Evolutionary conservation across 2,329 filamentous ascomycete species (phyloP), one percentile per base, ranked within the genome.

Genomic region (Phymatotrichopsis omnivora): DNA sequence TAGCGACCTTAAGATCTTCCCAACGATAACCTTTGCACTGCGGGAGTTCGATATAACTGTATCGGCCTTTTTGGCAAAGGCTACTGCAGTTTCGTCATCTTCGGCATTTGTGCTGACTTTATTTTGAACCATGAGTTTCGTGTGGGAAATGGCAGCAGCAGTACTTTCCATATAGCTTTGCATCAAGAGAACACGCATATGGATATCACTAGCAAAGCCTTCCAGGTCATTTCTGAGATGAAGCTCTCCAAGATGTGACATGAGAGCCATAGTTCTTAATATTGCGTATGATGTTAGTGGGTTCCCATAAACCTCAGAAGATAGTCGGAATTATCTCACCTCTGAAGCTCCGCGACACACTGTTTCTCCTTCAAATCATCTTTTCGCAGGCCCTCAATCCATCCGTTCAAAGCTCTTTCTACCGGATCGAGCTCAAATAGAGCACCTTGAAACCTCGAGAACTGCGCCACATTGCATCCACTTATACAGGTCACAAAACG

Each of bases 341-440:
- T 77, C 58, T 89, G 80, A 28, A 96, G 69, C 60, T 93, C 85
- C 19, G 76, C 76, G 0, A 83, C 79, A 60, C 86, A 86, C 57
- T 85, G 80, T 62, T 81, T 77, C 64, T 89, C 82, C 63, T 86
- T 86, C 37, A 96, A 67, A 45, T 94, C 86, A 56, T 93, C 86
- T 41, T 78, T 78, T 53, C 85, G 80, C 43, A 95, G 63, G 5
- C 77, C 77, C 54, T 95, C 87, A 45, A 96, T 83, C 76, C 86
- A 94, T 44, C 74, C 75, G 60, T 94, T 94, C 38, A 96, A 66
- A 0, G 84, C 83, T 46, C 86, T 75, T 65, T 98, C 91, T 8
- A 96, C 85, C 0, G 87, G 85, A 61, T 94, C 85, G 39, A 96
- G 70, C 63, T 96, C 91, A 57, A 85, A 84, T 47, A 91, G 65